Evolutionary conservation across 169 alveolate species (phyloP), one percentile per base, ranked within the genome.

Genomic region (Plasmodium falciparum): DNA sequence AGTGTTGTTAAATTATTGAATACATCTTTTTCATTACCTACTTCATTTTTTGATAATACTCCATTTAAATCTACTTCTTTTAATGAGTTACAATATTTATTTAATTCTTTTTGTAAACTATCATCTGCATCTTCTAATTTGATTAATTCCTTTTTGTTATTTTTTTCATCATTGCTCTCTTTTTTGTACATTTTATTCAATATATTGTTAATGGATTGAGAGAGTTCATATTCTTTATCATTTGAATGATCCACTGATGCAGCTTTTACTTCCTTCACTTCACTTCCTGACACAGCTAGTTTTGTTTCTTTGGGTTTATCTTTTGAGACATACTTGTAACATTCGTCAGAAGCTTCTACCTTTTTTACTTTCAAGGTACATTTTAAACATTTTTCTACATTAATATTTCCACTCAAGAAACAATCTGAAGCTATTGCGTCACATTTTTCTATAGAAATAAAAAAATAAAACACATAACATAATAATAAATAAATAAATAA

Each of bases 51-150:
- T 3, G 63, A 29, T 24, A 76, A 56, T 26, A 75, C 66, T 3
- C 89, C 89, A 65, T 75, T 76, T 7, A 39, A 45, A 26, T 76
- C 89, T 24, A 76, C 63, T 72, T 76, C 69, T 45, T 76, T 76
- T 20, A 76, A 9, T 2, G 50, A 39, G 1, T 15, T 12, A 63
- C 89, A 76, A 63, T 76, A 76, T 20, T 76, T 76, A 20, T 17
- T 29, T 63, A 76, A 11, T 54, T 76, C 75, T 8, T 12, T 12
- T 58, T 47, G 22, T 52, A 76, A 65, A 20, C 49, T 50, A 13
- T 22, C 59, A 26, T 58, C 63, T n/a, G 52, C 33, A n/a, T 76
- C 61, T n/a, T 76, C 75, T 11, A 63, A 11, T 24, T 15, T 43
- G 17, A 50, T 62, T 52, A 76, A 54, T 20, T 63, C 75, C 24